Evolutionary conservation across 768 basidiomycete genomes (phyloP).

Genomic region (Pisolithus tinctorius): DNA sequence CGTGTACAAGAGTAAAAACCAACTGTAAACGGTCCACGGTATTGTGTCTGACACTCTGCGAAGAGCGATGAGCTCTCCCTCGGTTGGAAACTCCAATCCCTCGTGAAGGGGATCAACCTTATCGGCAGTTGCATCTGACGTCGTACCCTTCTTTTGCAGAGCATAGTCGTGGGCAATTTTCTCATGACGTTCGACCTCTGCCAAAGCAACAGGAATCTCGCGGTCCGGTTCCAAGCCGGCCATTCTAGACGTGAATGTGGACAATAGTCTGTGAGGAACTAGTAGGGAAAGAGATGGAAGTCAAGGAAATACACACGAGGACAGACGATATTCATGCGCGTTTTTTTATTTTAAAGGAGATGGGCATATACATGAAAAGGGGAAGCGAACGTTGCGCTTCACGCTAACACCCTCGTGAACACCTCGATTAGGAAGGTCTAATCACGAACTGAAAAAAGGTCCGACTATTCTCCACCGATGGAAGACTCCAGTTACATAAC

Average conservation of each 20-base stretch:
- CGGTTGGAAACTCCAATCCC: slow-evolving; percentile 57
- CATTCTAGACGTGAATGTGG: not conserved
- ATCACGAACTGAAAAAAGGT: too few species aligned
- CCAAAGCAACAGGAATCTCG: not conserved
- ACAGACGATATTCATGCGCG: not conserved
- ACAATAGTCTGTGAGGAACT: not conserved
- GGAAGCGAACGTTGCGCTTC: too few species aligned
- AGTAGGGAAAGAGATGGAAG: not conserved
- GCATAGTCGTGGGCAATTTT: not conserved
- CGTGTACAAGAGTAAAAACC: not conserved
- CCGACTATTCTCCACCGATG: too few species aligned
- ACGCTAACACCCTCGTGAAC: too few species aligned
- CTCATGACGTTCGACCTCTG: not conserved
- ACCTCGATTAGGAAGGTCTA: too few species aligned
- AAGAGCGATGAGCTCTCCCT: slow-evolving; percentile 49
- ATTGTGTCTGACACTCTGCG: slow-evolving; percentile 54
- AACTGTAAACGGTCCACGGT: slow-evolving; percentile 49
- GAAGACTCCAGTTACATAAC: too few species aligned
- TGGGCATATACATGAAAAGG: too few species aligned
- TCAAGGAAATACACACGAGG: not conserved
- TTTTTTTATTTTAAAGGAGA: too few species aligned
- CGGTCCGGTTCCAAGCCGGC: not conserved
- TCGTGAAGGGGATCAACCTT: slow-evolving; percentile 34
- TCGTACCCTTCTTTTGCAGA: not conserved
- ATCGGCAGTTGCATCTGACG: not conserved